Percentiles rank a stretch among this genome's conserved stretches.
phyloP scores from a whole-genome alignment of 352 stramenopile species.

The Globisporangium alternatum region DNA sequence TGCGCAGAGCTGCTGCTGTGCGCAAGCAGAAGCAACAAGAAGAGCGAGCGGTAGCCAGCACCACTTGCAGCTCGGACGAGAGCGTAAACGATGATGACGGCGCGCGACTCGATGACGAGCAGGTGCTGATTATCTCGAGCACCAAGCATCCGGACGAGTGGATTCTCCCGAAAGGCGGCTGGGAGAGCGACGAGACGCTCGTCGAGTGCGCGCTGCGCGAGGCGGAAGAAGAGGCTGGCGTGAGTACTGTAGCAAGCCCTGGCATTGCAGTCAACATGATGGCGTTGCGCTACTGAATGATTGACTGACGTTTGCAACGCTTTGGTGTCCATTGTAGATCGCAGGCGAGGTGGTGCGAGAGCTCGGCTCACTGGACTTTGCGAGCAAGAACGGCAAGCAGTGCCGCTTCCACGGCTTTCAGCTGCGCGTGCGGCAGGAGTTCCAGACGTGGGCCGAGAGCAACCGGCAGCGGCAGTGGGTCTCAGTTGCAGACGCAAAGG shows the following conservation, averaged over 20 bases:
- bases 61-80: not conserved
- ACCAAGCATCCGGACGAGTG: constrained; percentile 87
- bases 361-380: constrained; percentile 48
- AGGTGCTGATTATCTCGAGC: constrained; percentile 87
- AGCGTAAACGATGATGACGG: not conserved
- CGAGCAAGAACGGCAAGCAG: constrained; percentile 38
- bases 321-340: constrained; percentile 24
- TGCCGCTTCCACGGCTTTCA: constrained; percentile 55
- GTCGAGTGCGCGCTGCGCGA: constrained; percentile 90
- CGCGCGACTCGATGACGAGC: not conserved
- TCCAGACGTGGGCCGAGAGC: constrained; percentile 56
- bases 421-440: constrained; percentile 34
- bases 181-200: constrained; percentile 93
- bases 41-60: not conserved
- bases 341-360: constrained; percentile 33
- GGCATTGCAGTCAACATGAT: not conserved
- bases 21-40: not conserved
- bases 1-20: not conserved
- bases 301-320: not conserved
- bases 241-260: constrained; percentile 21
- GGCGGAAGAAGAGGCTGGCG: constrained; percentile 92
- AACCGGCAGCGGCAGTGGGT: constrained; percentile 55
- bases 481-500: constrained; percentile 23
- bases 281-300: not conserved
- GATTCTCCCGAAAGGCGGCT: constrained; percentile 97